A percentile compares a stretch with the other conserved stretches of the same genome.
Evolutionary conservation across 2,329 filamentous ascomycete species (phyloP).

Genomic region (Talaromyces sp.): DNA sequence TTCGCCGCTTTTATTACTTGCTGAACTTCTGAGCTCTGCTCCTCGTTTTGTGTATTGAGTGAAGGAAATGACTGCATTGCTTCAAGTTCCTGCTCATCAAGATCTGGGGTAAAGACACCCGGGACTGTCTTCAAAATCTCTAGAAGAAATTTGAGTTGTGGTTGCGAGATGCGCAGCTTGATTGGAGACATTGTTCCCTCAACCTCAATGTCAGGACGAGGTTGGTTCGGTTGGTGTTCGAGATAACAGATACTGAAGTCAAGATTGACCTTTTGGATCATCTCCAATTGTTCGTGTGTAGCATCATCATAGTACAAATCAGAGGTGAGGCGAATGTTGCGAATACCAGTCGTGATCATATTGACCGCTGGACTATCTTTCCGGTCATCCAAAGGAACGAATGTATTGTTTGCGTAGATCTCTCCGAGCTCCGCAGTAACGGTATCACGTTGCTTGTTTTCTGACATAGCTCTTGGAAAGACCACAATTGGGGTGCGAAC

Average conservation of each 20-base stretch:
- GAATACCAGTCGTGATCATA: constrained; percentile 84
- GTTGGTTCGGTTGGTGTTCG: constrained; percentile 72
- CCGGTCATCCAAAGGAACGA: constrained; percentile 77
- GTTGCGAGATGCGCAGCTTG: constrained; percentile 83
- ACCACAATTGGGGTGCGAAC: constrained; percentile 95
- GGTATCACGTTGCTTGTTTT: constrained; percentile 70
- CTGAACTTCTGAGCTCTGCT: constrained; percentile 31
- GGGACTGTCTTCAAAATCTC: constrained; percentile 86
- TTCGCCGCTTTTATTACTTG: constrained; percentile 45
- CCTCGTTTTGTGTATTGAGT: constrained; percentile 49
- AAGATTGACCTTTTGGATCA: constrained; percentile 95
- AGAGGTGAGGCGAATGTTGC: constrained; percentile 87
- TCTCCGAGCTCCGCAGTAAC: constrained; percentile 93
- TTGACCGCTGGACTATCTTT: constrained; percentile 73
- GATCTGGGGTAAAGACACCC: constrained; percentile 74
- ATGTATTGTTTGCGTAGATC: constrained; percentile 94
- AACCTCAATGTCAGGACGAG: constrained; percentile 87
- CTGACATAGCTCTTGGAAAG: constrained; percentile 75
- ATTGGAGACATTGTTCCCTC: constrained; percentile 90
- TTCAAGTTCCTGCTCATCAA: constrained; percentile 68
- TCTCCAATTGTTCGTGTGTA: constrained; percentile 78
- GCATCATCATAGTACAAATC: constrained; percentile 75
- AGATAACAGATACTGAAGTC: constrained; percentile 89
- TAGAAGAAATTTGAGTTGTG: constrained; percentile 83
- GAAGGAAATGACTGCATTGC: constrained; percentile 69